These are phyloP conservation scores for Scenedesmus sp. DNA, from an alignment of 163 green algal species.

Conservation along the genomic window DNA sequence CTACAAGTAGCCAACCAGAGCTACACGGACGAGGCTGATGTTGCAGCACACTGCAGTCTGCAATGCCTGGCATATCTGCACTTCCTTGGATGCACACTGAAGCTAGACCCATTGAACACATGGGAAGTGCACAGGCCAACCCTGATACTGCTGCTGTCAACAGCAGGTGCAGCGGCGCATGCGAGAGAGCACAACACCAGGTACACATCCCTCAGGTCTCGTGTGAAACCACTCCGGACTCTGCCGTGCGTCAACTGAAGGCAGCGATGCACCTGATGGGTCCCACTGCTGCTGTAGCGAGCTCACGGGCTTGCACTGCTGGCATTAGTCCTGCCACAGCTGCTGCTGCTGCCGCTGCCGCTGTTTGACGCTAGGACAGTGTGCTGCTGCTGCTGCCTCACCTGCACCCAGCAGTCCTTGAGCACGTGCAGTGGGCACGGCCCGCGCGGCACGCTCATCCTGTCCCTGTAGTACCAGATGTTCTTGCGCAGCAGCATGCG, in stretches of 20 bases:
- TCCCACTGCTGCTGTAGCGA: background rate
- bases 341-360: background rate
- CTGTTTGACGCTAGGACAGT: no score
- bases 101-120: background rate
- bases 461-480: constrained; percentile 56
- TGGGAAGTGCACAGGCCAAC: background rate
- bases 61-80: background rate
- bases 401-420: constrained; percentile 89
- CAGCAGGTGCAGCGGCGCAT: background rate
- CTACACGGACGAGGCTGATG: no score
- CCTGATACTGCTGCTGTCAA: background rate
- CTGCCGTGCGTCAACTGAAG: no score
- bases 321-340: background rate
- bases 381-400: background rate
- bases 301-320: background rate
- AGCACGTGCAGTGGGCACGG: constrained; percentile 93
- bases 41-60: background rate
- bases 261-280: background rate
- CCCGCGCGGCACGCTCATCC: constrained; percentile 84
- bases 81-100: no score
- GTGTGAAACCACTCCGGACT: no score
- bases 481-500: constrained; percentile 78
- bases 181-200: background rate
- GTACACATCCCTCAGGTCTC: no score
- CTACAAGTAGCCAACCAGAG: no score